Percentiles rank a stretch among this genome's conserved stretches.
phyloP scores from a whole-genome alignment of 345 rosid species.

The Aegle marmelos region DNA sequence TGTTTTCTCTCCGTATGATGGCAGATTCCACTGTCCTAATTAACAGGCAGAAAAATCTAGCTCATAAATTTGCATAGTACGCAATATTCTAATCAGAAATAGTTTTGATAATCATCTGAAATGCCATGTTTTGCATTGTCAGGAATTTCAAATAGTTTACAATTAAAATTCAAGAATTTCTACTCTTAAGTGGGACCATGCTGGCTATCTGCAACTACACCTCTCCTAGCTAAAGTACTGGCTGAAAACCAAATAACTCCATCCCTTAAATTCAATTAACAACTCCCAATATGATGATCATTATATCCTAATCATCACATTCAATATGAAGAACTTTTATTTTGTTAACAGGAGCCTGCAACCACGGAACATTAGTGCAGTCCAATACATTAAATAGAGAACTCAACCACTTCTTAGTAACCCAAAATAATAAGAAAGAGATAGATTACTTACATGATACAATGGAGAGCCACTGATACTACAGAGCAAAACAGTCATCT shows the following conservation, averaged over 20 bases:
- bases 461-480: constrained; percentile 55
- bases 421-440: background rate
- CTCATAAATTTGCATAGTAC: background rate
- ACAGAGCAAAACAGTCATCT: constrained; percentile 75
- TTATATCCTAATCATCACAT: background rate
- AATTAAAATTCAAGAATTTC: background rate
- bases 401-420: background rate
- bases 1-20: background rate
- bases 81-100: background rate
- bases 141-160: background rate
- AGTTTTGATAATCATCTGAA: background rate
- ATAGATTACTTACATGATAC: constrained; percentile 73
- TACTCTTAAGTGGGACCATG: background rate
- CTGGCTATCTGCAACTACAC: background rate
- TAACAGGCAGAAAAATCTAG: background rate
- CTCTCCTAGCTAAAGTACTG: background rate
- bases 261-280: background rate
- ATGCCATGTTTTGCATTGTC: background rate
- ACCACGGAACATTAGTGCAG: background rate
- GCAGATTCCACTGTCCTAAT: constrained; percentile 6
- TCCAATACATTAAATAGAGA: background rate
- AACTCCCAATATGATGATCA: background rate
- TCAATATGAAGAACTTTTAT: background rate
- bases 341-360: background rate
- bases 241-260: background rate